phyloP scores from a whole-genome alignment of 1,139 yeast species.

The Yarrowia galli region DNA sequence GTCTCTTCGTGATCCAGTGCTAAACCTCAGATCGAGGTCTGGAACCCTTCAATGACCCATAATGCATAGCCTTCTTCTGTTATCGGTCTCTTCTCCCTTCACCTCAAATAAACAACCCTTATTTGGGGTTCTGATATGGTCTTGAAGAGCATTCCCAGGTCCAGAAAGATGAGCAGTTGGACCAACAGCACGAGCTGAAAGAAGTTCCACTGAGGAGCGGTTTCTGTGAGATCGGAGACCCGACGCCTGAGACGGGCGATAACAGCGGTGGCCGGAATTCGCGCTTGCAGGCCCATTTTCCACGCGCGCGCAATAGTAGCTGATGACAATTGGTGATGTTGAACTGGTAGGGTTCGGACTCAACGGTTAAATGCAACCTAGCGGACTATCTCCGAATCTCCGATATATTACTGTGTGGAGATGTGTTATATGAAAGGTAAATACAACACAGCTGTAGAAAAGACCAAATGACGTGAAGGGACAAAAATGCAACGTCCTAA shows the following conservation, averaged over 20 bases:
- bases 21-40: no score
- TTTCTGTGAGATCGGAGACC: background rate
- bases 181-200: slow-evolving; percentile 12
- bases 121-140: background rate
- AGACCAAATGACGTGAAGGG: no score
- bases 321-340: background rate
- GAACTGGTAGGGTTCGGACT: background rate
- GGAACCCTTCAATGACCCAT: no score
- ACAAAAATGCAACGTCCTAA: background rate
- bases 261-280: background rate
- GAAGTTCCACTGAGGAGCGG: slow-evolving; percentile 17
- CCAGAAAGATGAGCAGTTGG: slow-evolving; percentile 18
- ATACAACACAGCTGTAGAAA: no score
- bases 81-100: background rate
- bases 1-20: no score
- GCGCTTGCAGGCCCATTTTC: slow-evolving; percentile 15
- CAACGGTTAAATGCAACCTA: slow-evolving; percentile 24
- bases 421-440: background rate
- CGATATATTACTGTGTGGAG: background rate
- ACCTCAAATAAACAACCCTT: background rate
- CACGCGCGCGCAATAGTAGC: no score
- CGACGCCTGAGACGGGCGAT: background rate
- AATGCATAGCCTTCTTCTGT: background rate
- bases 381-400: slow-evolving; percentile 6
- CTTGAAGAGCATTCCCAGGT: slow-evolving; percentile 3